phyloP scores from a whole-genome alignment of 345 rosid genomes.

The Dovyalis caffra region DNA sequence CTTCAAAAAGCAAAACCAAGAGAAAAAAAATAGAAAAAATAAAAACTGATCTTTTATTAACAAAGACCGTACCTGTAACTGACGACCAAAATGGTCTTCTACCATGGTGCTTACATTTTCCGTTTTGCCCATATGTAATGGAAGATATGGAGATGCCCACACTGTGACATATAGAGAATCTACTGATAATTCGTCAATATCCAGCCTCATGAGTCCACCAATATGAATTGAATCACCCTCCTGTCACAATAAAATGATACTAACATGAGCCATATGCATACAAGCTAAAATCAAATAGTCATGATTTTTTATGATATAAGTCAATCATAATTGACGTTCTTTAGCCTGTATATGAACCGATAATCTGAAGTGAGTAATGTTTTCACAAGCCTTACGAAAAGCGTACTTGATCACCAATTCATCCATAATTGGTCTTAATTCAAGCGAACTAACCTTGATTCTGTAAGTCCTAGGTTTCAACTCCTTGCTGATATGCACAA shows the following conservation, averaged over 20 bases:
- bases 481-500: constrained; percentile 72
- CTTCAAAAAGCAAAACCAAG: neutral
- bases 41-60: neutral
- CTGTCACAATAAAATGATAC: constrained; percentile 43
- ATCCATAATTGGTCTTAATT: neutral
- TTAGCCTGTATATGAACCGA: neutral
- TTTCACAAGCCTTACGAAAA: neutral
- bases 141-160: constrained; percentile 88
- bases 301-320: too few species aligned
- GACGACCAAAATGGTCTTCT: constrained; percentile 75
- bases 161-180: constrained; percentile 83
- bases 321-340: neutral
- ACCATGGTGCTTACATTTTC: constrained; percentile 60
- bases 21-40: neutral
- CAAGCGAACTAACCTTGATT: constrained; percentile 62
- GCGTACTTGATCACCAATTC: neutral
- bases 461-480: constrained; percentile 90
- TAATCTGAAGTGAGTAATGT: neutral
- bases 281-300: constrained; percentile 1
- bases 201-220: constrained; percentile 90
- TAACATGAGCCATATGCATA: constrained; percentile 6
- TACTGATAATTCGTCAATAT: constrained; percentile 61
- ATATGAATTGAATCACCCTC: constrained; percentile 73
- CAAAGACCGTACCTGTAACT: constrained; percentile 60
- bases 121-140: constrained; percentile 93